phyloP scores from a whole-genome alignment of 495 filamentous ascomycete species.

The Sporormia fimetaria region DNA sequence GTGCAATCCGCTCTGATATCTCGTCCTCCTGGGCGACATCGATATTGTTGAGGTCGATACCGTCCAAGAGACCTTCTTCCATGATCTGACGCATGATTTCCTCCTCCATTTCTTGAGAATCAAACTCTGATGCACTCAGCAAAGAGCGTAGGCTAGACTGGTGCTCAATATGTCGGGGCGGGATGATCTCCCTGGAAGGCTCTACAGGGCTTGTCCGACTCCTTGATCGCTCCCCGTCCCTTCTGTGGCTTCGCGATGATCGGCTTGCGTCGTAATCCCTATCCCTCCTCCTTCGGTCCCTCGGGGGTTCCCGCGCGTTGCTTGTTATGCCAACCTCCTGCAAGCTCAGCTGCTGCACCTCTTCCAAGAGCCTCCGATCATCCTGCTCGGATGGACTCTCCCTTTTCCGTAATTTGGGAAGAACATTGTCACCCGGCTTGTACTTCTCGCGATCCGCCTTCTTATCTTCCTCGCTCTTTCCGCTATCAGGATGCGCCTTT shows the following conservation, averaged over 20 bases:
- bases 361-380: constrained; percentile 56
- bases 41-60: constrained; percentile 72
- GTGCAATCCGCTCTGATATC: constrained; percentile 76
- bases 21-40: constrained; percentile 67
- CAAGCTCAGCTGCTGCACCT: constrained; percentile 60
- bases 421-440: constrained; percentile 63
- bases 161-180: constrained; percentile 58
- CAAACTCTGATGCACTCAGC: constrained; percentile 63
- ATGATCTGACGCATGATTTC: constrained; percentile 82
- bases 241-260: constrained; percentile 20
- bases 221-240: constrained; percentile 6
- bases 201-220: constrained; percentile 9
- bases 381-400: constrained; percentile 47
- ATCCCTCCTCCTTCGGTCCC: constrained; percentile 37
- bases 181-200: constrained; percentile 13
- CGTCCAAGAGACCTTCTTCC: constrained; percentile 76
- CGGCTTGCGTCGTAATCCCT: constrained; percentile 28
- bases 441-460: constrained; percentile 58
- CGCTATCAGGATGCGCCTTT: constrained; percentile 59
- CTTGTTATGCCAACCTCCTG: constrained; percentile 46
- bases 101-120: constrained; percentile 64
- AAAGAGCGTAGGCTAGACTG: constrained; percentile 78
- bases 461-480: constrained; percentile 55
- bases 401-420: constrained; percentile 44
- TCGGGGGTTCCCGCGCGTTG: constrained; percentile 20